phyloP scores from a whole-genome alignment of 176 grass and related monocot species.

The Olyra latifolia region DNA sequence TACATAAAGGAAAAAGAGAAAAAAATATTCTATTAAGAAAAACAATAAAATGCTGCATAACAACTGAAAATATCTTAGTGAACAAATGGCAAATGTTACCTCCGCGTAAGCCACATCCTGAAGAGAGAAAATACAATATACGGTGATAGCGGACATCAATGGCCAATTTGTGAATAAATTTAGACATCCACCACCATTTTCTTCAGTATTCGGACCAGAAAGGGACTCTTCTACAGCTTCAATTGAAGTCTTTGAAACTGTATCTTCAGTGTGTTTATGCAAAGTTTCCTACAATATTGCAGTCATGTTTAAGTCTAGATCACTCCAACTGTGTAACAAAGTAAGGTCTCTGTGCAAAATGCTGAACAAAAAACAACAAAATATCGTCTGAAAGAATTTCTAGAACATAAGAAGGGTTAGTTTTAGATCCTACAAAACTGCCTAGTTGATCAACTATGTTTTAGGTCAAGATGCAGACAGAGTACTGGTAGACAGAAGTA shows the following conservation, averaged over 20 bases:
- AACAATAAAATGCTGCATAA: conserved; percentile 17
- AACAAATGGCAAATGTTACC: conserved; percentile 47
- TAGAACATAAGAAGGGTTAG: neutral
- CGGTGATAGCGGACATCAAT: conserved; percentile 73
- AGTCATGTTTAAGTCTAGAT: conserved; percentile 8
- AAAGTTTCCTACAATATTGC: conserved; percentile 68
- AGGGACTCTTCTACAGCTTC: conserved; percentile 48
- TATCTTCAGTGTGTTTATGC: conserved; percentile 61
- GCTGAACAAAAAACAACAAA: neutral
- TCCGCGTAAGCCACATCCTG: conserved; percentile 90
- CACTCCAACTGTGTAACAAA: neutral
- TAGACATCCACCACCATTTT: conserved; percentile 43
- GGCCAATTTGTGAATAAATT: conserved; percentile 82
- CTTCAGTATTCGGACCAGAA: conserved; percentile 40
- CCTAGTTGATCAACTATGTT: neutral
- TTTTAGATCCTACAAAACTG: conserved; percentile 12
- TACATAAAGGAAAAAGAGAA: neutral
- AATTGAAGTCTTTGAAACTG: conserved; percentile 40
- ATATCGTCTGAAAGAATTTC: neutral
- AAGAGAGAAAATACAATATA: conserved; percentile 93
- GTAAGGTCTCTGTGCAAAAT: neutral
- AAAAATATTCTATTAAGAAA: neutral
- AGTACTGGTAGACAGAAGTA: neutral
- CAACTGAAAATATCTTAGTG: conserved; percentile 14
- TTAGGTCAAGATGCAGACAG: neutral